Evolutionary conservation across 768 basidiomycete genomes (phyloP), one percentile per base, ranked within the genome.

Genomic region (Pulveroboletus sp.): DNA sequence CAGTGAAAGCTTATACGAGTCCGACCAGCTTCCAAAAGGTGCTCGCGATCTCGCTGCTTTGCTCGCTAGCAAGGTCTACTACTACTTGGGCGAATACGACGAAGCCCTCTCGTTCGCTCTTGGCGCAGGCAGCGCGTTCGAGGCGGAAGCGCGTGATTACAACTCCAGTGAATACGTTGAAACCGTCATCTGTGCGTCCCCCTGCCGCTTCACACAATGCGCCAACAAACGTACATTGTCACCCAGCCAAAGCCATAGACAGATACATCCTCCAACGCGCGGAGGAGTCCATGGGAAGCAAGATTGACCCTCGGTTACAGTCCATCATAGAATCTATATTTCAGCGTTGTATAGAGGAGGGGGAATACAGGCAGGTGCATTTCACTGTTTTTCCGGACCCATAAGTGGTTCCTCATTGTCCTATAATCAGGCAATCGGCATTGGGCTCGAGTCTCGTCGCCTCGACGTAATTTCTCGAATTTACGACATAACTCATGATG

Each of bases 1-100:
- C 65, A 98, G 95, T 59, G 96, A 99, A 69, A 79, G 85, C 0
- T 72, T 99, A 4, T 93, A 95, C 57, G 96, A 98, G 71, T 82
- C 78, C 50, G 76, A 86, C 11, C 81, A 86, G 33, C 76, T 97
- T 8, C 78, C 88, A 1, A 77, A 80, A 55, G 74, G 82, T 44
- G 82, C 86, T 13, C 86, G 89, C 33, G 81, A 89, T 60, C 79
- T 84, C 44, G 94, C 96, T 17, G 92, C 94, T 18, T 75, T 98
- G 44, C 78, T 99, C 27, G 87, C 89, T n/a, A 94, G 93, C 77
- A 98, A 98, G 68, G 89, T 98, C 43, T 98, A 98, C 71, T 98
- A 93, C 72, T 95, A 88, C 77, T 77, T 99, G 43, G 93, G 89
- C 56, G 90, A 92, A 67, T 89, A 95, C 59, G 92, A 94, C 62